Conservation (phyloP, 768 basidiomycete species). For the Termitomyces sp. region DNA sequence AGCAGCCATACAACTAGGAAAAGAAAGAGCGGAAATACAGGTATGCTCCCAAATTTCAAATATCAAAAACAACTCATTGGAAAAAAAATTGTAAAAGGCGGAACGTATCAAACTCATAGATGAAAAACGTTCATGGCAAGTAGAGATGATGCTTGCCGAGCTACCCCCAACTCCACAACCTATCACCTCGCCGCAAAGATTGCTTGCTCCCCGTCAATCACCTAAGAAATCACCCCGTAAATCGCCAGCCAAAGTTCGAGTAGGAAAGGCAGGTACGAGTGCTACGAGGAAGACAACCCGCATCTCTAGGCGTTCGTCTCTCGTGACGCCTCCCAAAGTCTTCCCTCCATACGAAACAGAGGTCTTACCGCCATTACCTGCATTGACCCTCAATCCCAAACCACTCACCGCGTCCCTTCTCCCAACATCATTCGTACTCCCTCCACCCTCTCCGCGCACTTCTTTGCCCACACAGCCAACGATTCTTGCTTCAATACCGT, state of each 20-base stretch:
- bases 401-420: slow-evolving; percentile 46
- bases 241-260: slow-evolving; percentile 42
- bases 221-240: slow-evolving; percentile 32
- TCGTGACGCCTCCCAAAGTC: slow-evolving; percentile 30
- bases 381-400: slow-evolving; percentile 34
- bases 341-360: slow-evolving; percentile 40
- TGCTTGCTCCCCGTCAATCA: not conserved
- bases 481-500: slow-evolving; percentile 25
- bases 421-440: slow-evolving; percentile 71
- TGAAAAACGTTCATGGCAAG: slow-evolving; percentile 74
- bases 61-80: not conserved
- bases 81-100: slow-evolving; percentile 33
- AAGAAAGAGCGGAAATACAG: slow-evolving; percentile 65
- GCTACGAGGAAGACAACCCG: slow-evolving; percentile 40
- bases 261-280: slow-evolving; percentile 40
- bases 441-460: slow-evolving; percentile 72
- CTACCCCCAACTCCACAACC: slow-evolving; percentile 43
- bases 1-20: slow-evolving; percentile 57
- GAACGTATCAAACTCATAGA: slow-evolving; percentile 60
- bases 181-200: not conserved
- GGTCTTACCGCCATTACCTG: slow-evolving; percentile 30
- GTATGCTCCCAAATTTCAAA: slow-evolving; percentile 28
- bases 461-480: slow-evolving; percentile 53
- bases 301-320: slow-evolving; percentile 46
- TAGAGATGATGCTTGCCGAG: slow-evolving; percentile 58